These are phyloP conservation scores for Xylariales sp. DNA, from an alignment of 2,329 filamentous ascomycete genomes.

Conservation along the genomic window DNA sequence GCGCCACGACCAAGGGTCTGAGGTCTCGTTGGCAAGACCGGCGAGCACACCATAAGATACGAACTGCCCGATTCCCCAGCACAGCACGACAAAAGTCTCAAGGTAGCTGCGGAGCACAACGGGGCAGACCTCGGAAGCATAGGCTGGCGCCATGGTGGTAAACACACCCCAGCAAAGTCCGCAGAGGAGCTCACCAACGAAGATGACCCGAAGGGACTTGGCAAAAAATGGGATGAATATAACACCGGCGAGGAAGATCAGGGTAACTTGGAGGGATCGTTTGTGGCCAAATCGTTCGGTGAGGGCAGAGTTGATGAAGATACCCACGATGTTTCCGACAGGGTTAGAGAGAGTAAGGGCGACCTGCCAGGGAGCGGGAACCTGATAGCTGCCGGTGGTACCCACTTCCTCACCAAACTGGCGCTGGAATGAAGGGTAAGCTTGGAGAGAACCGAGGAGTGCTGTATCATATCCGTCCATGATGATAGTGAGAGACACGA, in stretches of 20 bases:
- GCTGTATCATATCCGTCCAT: constrained; percentile 29
- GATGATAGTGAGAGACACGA: constrained; percentile 25
- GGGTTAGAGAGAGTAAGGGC: constrained; percentile 32
- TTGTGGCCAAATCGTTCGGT: constrained; percentile 22
- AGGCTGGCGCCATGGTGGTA: constrained; percentile 25
- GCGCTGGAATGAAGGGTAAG: constrained; percentile 23
- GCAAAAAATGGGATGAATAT: constrained; percentile 24
- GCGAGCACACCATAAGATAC: constrained; percentile 31
- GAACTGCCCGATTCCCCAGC: constrained; percentile 40
- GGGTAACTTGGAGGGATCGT: constrained; percentile 22
- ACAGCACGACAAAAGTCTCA: constrained; percentile 41
- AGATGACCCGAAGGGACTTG: constrained; percentile 13
- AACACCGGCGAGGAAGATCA: constrained; percentile 21
- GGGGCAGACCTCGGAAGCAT: constrained; percentile 20
- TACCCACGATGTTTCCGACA: constrained; percentile 36
- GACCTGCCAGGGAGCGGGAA: constrained; percentile 33
- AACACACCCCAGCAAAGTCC: constrained; percentile 26
- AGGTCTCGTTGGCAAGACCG: constrained; percentile 12
- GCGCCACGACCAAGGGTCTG: constrained; percentile 37
- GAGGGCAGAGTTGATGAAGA: constrained; percentile 32
- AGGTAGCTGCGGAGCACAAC: constrained; percentile 26
- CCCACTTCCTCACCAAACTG: constrained; percentile 23
- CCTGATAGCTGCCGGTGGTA: constrained; percentile 15
- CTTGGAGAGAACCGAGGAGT: constrained; percentile 25
- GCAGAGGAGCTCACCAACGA: constrained; percentile 24